Evolutionary conservation across 2,329 filamentous ascomycete genomes (phyloP).

Genomic region (Colletotrichum somersetense): DNA sequence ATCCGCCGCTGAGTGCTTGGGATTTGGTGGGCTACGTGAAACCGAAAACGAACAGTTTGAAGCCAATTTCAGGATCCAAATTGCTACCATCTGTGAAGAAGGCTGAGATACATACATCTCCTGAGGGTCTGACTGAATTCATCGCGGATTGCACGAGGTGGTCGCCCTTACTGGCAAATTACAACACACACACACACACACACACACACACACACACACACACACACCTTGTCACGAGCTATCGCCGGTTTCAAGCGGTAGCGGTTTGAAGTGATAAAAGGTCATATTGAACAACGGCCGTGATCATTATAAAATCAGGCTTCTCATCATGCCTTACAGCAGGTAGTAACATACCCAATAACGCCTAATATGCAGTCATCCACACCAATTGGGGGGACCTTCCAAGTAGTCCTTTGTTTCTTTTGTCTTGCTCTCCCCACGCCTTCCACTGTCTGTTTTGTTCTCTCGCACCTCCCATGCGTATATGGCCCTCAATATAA

Average conservation of each 20-base stretch:
- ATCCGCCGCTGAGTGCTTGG: not conserved
- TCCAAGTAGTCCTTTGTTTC: constrained; percentile 2
- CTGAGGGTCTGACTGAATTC: not conserved
- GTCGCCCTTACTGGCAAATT: not conserved
- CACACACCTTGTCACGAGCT: not conserved
- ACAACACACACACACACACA: not conserved
- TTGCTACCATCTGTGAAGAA: too few species aligned
- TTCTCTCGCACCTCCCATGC: constrained; percentile 26
- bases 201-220: not conserved
- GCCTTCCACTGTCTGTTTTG: constrained; percentile 2
- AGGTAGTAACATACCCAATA: constrained; percentile 24
- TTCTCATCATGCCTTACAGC: not conserved
- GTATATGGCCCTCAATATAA: constrained; percentile 20
- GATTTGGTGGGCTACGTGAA: not conserved
- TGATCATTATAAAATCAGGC: constrained; percentile 23
- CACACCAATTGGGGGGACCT: not conserved
- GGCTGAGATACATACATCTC: not conserved
- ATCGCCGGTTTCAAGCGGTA: not conserved
- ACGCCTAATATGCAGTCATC: constrained; percentile 37
- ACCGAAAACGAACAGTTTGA: not conserved
- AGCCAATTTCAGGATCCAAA: not conserved
- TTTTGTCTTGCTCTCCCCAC: constrained; percentile 27
- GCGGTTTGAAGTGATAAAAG: constrained; percentile 6
- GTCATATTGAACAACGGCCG: constrained; percentile 19
- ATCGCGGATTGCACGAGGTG: not conserved